Conservation (phyloP, 495 filamentous ascomycete genomes). For the Penicillium soppii region DNA sequence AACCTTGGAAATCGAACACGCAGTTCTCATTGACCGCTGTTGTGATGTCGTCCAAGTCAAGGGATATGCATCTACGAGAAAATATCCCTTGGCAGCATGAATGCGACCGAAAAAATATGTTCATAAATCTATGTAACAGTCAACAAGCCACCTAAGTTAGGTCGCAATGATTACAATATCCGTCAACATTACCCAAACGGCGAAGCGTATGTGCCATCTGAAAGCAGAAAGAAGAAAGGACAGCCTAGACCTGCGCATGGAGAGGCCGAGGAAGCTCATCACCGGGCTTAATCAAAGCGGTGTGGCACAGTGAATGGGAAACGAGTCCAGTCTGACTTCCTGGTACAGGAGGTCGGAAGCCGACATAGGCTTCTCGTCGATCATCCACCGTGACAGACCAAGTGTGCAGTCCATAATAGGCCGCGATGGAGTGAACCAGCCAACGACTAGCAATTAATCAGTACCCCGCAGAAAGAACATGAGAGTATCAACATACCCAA, state of each 20-base stretch:
- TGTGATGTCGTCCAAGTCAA: not conserved
- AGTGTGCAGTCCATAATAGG: conserved; percentile 88
- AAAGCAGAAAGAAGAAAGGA: not conserved
- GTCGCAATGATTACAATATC: not conserved
- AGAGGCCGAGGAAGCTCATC: conserved; percentile 59
- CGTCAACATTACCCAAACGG: not conserved
- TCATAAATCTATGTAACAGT: not conserved
- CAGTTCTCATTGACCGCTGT: not conserved
- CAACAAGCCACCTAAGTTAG: too few species aligned
- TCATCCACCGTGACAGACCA: conserved; percentile 77
- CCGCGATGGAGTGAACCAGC: conserved; percentile 89
- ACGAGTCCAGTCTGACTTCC: conserved; percentile 29
- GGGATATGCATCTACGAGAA: not conserved
- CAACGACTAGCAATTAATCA: conserved; percentile 61
- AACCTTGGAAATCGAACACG: too few species aligned
- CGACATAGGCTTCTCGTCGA: conserved; percentile 87
- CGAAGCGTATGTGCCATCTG: not conserved
- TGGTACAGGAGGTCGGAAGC: conserved; percentile 50
- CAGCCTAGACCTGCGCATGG: conserved; percentile 56
- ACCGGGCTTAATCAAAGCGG: conserved; percentile 33
- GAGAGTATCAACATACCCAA: conserved; percentile 62
- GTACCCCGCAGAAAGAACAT: not conserved
- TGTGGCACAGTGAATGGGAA: conserved; percentile 25
- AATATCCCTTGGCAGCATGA: not conserved
- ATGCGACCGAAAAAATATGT: conserved; percentile 1